Base-by-base conservation (phyloP, 495 filamentous ascomycete species). In the Lindgomyces ingoldianus region DNA sequence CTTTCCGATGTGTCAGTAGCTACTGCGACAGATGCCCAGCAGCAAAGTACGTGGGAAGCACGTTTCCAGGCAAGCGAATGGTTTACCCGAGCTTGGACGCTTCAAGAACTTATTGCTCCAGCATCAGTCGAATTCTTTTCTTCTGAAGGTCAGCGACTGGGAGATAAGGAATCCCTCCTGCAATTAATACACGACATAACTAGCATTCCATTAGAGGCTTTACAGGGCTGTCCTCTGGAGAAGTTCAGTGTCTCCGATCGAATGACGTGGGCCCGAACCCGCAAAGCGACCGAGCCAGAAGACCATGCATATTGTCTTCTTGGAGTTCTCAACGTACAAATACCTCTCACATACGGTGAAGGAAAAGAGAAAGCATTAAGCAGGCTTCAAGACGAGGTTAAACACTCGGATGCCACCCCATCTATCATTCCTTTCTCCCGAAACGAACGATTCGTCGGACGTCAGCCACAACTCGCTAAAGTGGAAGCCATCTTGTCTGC, bases 241-340 rank as follows among this genome's bases (percentile, higher is more conserved):
- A 8, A 62, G 44, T 53, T 62, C 47, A 53, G 16, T 39, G 30
- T 41, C 36, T 19, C 24, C 19, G 26, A 60, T 18, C 57, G 57
- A 48, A 60, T 26, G 27, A 18, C 8, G 29, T 60, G 42, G 57
- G 42, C 45, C 25, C 11, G 33, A 50, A 19, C 49, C 50, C 57
- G 57, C 42, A 3, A 10, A 36, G 50, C 42, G n/a, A 60, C 57
- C 18, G 22, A 60, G 33, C 10, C 10, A 49, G 57, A 60, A 60
- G 56, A 59, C 41, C n/a, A 46, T 6, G 26, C 27, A 29, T 59
- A 59, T 22, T 59, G 56, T 26, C 56, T 60, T 27, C 57, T 60
- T 50, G 22, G 57, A 48, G 30, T 60, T 18, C 57, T 60, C 24
- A 24, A 50, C 22, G 19, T 60, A 22, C 29, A 6, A 19, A 60